A percentile compares a stretch with the other conserved stretches of the same genome.
Evolutionary conservation across 2,329 filamentous ascomycete species (phyloP).

Genomic region (Pseudocercospora macadamiae): DNA sequence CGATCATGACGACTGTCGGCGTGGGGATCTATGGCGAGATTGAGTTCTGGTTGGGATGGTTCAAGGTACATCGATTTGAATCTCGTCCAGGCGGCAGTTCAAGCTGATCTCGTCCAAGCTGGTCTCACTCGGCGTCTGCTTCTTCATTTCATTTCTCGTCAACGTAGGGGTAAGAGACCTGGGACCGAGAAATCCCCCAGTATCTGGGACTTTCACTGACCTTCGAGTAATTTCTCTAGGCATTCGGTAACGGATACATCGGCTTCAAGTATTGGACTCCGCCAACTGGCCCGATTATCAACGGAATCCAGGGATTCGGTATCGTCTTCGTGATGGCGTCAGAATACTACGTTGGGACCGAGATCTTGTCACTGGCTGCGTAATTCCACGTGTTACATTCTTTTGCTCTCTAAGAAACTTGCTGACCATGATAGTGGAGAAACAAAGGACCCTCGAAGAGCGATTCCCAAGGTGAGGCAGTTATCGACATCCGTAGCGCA

Average conservation of each 20-base stretch:
- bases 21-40: neutral
- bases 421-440: no score
- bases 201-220: no score
- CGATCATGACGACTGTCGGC: neutral
- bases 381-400: no score
- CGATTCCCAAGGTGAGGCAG: neutral
- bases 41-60: no score
- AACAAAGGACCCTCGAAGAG: neutral
- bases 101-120: conserved; percentile 6
- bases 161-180: no score
- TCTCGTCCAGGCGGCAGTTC: no score
- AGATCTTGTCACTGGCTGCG: conserved; percentile 8
- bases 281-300: conserved; percentile 4
- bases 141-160: conserved; percentile 9
- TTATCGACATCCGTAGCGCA: no score
- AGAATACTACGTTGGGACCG: conserved; percentile 4
- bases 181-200: no score
- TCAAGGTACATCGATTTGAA: no score
- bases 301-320: conserved; percentile 2
- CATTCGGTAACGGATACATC: conserved; percentile 7
- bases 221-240: no score
- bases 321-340: conserved; percentile 7
- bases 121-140: conserved; percentile 4
- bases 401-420: no score
- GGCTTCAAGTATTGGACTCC: conserved; percentile 6